phyloP scores from a whole-genome alignment of 345 rosid species.

The Eutrema yunnanense region DNA sequence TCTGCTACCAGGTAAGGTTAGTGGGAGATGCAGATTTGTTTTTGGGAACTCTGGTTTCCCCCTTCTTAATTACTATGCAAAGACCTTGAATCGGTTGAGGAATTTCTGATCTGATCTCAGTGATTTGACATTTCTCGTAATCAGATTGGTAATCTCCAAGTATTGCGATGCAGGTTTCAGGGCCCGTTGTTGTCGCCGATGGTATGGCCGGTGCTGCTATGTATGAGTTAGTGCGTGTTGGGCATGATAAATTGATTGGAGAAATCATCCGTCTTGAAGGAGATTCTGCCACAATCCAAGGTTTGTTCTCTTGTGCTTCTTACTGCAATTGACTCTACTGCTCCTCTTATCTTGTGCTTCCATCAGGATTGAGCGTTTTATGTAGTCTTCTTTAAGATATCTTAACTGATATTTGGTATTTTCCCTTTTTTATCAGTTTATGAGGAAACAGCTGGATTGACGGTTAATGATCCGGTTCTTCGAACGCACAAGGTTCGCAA shows the following conservation, averaged over 20 bases:
- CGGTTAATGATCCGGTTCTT: constrained; percentile 91
- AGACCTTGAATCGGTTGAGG: constrained; percentile 1
- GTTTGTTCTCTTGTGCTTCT: constrained; percentile 31
- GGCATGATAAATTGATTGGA: constrained; percentile 91
- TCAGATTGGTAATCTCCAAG: constrained; percentile 4
- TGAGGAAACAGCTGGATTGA: constrained; percentile 95
- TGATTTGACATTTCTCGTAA: background rate
- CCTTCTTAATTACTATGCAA: background rate
- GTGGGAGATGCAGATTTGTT: constrained; percentile 13
- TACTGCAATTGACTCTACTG: background rate
- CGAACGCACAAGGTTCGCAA: constrained; percentile 73
- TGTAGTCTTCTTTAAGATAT: background rate
- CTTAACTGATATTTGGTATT: background rate
- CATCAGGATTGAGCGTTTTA: background rate
- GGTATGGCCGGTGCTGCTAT: constrained; percentile 99
- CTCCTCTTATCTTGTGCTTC: background rate
- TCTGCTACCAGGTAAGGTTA: constrained; percentile 1
- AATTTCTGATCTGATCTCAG: background rate
- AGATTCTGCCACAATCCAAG: constrained; percentile 99
- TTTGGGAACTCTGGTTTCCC: background rate
- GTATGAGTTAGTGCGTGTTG: constrained; percentile 99
- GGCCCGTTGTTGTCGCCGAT: constrained; percentile 98
- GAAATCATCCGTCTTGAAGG: constrained; percentile 99
- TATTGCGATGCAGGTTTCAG: constrained; percentile 69
- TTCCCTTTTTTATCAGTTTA: constrained; percentile 48